phyloP scores from a whole-genome alignment of 164 flowering plant species.

The Akebia trifoliata region DNA sequence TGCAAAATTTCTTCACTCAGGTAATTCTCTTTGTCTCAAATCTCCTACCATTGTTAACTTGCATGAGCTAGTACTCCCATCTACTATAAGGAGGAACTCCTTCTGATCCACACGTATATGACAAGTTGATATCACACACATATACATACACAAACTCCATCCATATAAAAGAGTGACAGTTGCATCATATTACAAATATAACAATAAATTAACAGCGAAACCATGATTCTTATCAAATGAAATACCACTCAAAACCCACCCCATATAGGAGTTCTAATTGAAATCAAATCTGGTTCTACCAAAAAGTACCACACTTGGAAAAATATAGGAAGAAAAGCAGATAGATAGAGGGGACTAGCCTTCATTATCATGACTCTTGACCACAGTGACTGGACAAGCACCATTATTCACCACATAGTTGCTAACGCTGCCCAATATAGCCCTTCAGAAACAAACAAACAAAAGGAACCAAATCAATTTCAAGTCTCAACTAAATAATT shows the following conservation, averaged over 20 bases:
- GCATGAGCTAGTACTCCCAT: no score
- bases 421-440: constrained; percentile 85
- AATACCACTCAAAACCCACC: background rate
- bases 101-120: no score
- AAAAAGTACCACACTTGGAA: background rate
- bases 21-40: no score
- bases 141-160: no score
- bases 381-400: constrained; percentile 90
- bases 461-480: background rate
- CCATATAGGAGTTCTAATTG: no score
- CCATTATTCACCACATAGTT: constrained; percentile 71
- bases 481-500: background rate
- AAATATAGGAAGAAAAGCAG: background rate
- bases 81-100: no score
- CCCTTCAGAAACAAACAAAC: constrained; percentile 46
- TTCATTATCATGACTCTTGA: constrained; percentile 39
- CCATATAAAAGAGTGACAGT: no score
- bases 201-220: background rate
- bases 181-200: no score
- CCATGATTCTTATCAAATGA: background rate
- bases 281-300: background rate
- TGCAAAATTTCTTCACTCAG: no score
- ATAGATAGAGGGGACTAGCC: constrained; percentile 8
- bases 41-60: no score
- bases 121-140: no score